phyloP scores from a whole-genome alignment of 495 filamentous ascomycete genomes.

The Letharia lupina region DNA sequence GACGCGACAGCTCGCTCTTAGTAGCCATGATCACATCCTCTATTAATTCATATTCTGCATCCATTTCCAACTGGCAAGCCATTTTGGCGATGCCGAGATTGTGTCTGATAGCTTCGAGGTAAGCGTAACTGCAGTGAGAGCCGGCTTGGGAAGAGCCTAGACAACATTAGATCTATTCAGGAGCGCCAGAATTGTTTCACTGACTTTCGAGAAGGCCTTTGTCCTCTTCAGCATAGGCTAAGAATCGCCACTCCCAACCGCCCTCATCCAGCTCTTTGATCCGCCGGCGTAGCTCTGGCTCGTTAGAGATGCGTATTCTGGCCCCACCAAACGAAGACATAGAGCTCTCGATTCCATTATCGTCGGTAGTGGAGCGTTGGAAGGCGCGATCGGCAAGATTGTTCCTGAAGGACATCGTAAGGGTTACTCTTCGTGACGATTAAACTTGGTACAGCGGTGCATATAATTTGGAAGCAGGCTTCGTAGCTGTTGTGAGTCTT shows the following conservation, averaged over 20 bases:
- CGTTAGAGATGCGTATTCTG: not conserved
- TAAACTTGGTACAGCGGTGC: not conserved
- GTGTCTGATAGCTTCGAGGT: not conserved
- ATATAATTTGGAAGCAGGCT: not conserved
- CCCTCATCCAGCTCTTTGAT: not conserved
- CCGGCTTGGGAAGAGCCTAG: not conserved
- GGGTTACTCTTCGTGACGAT: not conserved
- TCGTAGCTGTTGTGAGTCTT: not conserved
- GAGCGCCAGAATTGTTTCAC: not conserved
- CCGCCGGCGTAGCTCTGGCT: not conserved
- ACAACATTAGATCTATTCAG: not conserved
- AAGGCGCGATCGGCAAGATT: not conserved
- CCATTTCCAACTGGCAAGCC: not conserved
- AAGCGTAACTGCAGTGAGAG: not conserved
- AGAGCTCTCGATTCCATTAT: not conserved
- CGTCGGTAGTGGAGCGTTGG: not conserved
- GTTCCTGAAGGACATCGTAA: not conserved
- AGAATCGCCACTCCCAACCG: not conserved
- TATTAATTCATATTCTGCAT: not conserved
- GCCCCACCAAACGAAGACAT: not conserved
- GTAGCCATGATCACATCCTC: not conserved
- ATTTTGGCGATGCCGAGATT: not conserved
- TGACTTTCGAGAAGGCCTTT: not conserved
- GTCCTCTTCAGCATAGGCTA: not conserved
- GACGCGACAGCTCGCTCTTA: conserved; percentile 6